phyloP scores from a whole-genome alignment of 2,329 filamentous ascomycete genomes.

The Aureobasidium lini region DNA sequence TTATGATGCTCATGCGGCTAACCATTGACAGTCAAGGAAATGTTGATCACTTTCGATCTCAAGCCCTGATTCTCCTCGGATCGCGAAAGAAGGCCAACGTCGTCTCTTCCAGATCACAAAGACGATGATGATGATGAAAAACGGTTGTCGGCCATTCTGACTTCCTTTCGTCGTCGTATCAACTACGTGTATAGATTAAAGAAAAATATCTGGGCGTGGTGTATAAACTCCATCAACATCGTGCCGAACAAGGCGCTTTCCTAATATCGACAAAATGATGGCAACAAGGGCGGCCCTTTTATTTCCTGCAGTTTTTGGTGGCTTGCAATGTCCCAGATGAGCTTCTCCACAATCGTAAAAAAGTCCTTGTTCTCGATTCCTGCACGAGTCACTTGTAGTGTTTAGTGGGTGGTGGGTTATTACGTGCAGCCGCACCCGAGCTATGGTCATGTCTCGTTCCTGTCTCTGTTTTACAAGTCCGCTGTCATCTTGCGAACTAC shows the following conservation, averaged over 20 bases:
- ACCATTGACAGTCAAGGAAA: not conserved
- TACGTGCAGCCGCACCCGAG: constrained; percentile 9
- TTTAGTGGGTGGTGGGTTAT: not conserved
- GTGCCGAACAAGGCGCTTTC: not conserved
- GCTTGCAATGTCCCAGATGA: constrained; percentile 9
- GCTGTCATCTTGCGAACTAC: constrained; percentile 4
- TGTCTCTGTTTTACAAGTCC: not conserved
- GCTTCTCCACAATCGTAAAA: constrained; percentile 8
- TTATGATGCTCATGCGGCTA: constrained; percentile 3
- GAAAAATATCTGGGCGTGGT: not conserved
- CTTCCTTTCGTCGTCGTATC: constrained; percentile 1
- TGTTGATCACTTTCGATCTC: constrained; percentile 10
- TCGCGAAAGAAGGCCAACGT: not conserved
- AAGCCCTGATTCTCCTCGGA: constrained; percentile 6
- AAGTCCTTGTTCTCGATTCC: not conserved
- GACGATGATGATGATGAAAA: not conserved
- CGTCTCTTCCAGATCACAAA: not conserved
- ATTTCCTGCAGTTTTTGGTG: constrained; percentile 2
- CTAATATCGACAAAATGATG: not conserved
- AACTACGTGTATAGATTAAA: constrained; percentile 2
- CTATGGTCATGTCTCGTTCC: constrained; percentile 5
- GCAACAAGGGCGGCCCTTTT: constrained; percentile 1
- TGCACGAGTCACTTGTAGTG: constrained; percentile 5
- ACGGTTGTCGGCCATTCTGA: constrained; percentile 4
- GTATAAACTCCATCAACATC: not conserved